phyloP scores from a whole-genome alignment of 352 stramenopile genomes.

The Globisporangium sylvaticum region DNA sequence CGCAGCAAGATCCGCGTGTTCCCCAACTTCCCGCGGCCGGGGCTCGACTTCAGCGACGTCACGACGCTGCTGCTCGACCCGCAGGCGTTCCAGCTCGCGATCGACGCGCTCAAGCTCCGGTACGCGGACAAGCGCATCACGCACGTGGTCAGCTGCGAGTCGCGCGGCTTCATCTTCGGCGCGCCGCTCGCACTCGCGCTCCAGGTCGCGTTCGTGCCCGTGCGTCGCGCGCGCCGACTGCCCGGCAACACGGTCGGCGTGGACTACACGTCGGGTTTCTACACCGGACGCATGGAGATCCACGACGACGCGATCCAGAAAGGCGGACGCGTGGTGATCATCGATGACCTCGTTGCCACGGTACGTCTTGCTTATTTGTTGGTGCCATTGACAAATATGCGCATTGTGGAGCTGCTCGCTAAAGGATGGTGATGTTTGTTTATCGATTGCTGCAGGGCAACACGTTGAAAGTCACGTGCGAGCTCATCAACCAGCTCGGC shows the following conservation, averaged over 20 bases:
- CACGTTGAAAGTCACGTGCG: constrained; percentile 74
- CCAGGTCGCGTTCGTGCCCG: constrained; percentile 61
- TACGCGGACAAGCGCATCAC: constrained; percentile 61
- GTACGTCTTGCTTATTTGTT: constrained; percentile 20
- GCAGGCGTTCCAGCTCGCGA: constrained; percentile 63
- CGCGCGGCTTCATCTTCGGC: constrained; percentile 79
- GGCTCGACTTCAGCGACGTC: constrained; percentile 66
- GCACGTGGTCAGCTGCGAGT: constrained; percentile 79
- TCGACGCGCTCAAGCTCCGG: constrained; percentile 62
- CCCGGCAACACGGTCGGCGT: constrained; percentile 71
- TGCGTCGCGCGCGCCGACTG: constrained; percentile 58
- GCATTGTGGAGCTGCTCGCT: neutral
- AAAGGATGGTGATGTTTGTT: neutral
- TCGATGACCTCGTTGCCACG: constrained; percentile 79
- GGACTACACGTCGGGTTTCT: constrained; percentile 78
- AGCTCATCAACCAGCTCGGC: constrained; percentile 68
- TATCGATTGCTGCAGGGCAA: constrained; percentile 40
- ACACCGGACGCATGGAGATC: constrained; percentile 71
- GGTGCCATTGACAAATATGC: neutral
- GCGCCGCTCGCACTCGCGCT: constrained; percentile 68
- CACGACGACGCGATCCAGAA: constrained; percentile 75
- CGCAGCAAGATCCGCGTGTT: constrained; percentile 68
- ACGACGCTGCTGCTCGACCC: constrained; percentile 71
- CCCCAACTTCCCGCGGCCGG: constrained; percentile 50
- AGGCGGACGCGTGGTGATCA: constrained; percentile 68